A percentile compares a stretch with the other conserved stretches of the same genome.
Conservation (phyloP, 2,329 filamentous ascomycete genomes). For the Beauveria caledonica region DNA sequence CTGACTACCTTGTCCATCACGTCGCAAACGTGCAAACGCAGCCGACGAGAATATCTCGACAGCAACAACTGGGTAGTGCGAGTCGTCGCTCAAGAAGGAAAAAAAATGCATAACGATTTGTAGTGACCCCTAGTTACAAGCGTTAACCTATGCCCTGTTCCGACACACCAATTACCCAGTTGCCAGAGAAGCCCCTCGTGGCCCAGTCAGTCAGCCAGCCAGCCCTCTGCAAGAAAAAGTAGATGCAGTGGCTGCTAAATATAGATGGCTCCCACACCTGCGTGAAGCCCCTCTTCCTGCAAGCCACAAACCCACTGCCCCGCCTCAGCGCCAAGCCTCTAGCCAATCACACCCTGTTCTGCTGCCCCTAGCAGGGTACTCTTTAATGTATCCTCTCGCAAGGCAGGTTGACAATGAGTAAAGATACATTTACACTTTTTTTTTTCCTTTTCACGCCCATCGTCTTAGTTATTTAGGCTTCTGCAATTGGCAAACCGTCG, state of each 20-base stretch:
- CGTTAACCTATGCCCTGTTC: background rate
- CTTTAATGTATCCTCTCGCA: background rate
- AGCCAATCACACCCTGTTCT: background rate
- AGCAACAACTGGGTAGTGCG: background rate
- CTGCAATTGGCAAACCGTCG: too few relatives aligned
- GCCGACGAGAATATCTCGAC: background rate
- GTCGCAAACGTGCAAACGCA: background rate
- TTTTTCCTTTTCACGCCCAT: background rate
- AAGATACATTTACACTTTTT: background rate
- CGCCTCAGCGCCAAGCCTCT: slow-evolving; percentile 1
- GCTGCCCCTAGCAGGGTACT: background rate
- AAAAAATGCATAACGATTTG: too few relatives aligned
- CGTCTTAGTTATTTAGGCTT: too few relatives aligned
- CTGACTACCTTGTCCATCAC: background rate
- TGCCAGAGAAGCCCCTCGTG: background rate
- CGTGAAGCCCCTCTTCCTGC: background rate
- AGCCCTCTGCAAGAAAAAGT: background rate
- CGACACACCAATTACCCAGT: background rate
- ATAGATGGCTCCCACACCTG: background rate
- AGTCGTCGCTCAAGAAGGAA: background rate
- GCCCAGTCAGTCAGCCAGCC: background rate
- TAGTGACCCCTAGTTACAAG: too few relatives aligned
- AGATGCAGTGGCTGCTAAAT: background rate
- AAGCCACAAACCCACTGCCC: slow-evolving; percentile 1
- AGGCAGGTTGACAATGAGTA: background rate